Base-by-base conservation (phyloP, 1,284 basidiomycete species). In the Puccinia novopanici region DNA sequence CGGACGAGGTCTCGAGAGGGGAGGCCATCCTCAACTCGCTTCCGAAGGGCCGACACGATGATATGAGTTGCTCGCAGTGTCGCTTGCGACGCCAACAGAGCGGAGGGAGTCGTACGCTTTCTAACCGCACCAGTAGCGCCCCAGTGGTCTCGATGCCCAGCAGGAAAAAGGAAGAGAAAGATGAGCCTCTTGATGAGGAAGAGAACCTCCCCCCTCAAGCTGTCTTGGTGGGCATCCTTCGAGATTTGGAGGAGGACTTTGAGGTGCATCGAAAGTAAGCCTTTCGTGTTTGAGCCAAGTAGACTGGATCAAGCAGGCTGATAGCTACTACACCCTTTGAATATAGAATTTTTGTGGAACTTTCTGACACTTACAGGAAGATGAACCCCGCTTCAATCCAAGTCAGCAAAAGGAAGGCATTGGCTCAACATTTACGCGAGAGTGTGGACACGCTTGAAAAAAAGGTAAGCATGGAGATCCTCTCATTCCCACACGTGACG, bases 241-340 rank as follows among this genome's bases (percentile, higher is more conserved):
- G 48, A 63, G 78, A 80, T 54, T 30, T 80, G 4, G 78, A 80
- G 59, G 48, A 67, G 15, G 78, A 80, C 63, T 80, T 80, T 55
- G 78, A 73, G 50, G 34, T 30, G 19, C 78, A 80, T 80, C 78
- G 71, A 42, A 80, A 74, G 78, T 80, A 55, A 73, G 78, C 17
- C 9, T 27, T 50, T 77, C 54, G 19, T 55, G 17, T 40, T 54
- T 48, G 10, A 37, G 30, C 22, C 50, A 48, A 24, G 15, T 2
- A 15, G 34, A 63, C n/a, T 10, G 17, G 4, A 34, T 8, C 30
- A 59, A 34, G 30, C 27, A 13, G 30, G 34, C 55, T 57, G 24
- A 59, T 59, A 12, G 34, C 13, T 34, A 24, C 5, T 34, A 8
- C 4, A 55, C 30, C 30, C n/a, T n/a, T 13, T 54, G 22, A 12